Evolutionary conservation across 148 eudicot species (phyloP).

Genomic region (Vaccinium myrtillus): DNA sequence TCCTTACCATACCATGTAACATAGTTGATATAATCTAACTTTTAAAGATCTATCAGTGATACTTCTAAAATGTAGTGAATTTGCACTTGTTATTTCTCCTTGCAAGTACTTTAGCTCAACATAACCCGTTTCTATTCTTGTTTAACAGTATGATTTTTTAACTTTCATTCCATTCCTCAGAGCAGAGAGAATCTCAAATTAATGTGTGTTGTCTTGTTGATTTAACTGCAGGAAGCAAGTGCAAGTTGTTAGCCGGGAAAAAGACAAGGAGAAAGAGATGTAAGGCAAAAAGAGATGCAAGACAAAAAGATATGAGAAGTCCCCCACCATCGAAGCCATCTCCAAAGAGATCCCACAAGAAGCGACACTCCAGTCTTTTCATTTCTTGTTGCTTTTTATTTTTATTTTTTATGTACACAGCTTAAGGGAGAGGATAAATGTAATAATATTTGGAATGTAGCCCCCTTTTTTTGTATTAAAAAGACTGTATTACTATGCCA

Average conservation of each 20-base stretch:
- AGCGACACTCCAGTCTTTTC: too few relatives aligned
- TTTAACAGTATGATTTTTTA: background rate
- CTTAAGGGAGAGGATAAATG: too few relatives aligned
- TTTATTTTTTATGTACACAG: too few relatives aligned
- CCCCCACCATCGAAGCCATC: too few relatives aligned
- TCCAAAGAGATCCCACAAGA: too few relatives aligned
- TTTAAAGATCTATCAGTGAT: conserved; percentile 11
- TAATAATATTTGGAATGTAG: too few relatives aligned
- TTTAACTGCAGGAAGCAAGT: background rate
- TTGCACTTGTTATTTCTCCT: background rate
- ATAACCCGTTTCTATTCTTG: background rate
- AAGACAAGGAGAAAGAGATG: background rate
- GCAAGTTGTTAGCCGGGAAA: background rate
- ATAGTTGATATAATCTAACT: too few relatives aligned
- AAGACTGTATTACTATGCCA: too few relatives aligned
- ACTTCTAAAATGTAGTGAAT: background rate
- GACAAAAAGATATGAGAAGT: too few relatives aligned
- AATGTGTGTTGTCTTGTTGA: background rate
- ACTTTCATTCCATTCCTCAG: background rate
- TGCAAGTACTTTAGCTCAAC: background rate
- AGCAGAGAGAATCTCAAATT: background rate
- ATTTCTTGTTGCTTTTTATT: too few relatives aligned
- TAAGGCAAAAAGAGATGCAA: too few relatives aligned
- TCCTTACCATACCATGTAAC: background rate
- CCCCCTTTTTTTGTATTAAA: too few relatives aligned